These are phyloP conservation scores for Friedmanniomyces simplex DNA, from an alignment of 495 filamentous ascomycete species.

Conservation along the genomic window DNA sequence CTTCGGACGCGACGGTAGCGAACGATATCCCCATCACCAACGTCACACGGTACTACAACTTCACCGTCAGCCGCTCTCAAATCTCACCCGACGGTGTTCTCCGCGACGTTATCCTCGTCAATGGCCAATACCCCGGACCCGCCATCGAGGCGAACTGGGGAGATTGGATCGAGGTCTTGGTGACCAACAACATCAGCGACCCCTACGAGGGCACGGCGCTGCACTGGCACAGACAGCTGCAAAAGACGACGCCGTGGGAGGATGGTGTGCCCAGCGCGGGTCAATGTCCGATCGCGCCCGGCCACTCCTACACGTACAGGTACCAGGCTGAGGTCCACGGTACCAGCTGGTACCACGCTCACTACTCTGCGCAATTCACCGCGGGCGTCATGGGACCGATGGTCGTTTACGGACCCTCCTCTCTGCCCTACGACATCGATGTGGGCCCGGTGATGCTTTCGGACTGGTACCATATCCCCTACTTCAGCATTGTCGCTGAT, in stretches of 20 bases:
- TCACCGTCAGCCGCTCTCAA: constrained; percentile 40
- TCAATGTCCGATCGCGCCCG: constrained; percentile 25
- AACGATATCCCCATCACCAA: constrained; percentile 23
- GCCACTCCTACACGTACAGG: constrained; percentile 20
- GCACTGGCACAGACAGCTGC: constrained; percentile 24
- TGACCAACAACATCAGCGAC: constrained; percentile 18
- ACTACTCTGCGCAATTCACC: constrained; percentile 22
- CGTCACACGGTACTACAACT: constrained; percentile 41
- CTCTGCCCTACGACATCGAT: constrained; percentile 18
- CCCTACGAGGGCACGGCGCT: constrained; percentile 20
- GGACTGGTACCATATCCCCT: constrained; percentile 19
- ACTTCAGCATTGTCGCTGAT: constrained; percentile 15
- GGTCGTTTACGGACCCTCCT: constrained; percentile 21
- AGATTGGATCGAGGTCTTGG: constrained; percentile 21
- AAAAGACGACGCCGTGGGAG: constrained; percentile 15
- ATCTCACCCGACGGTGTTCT: constrained; percentile 41
- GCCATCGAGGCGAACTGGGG: constrained; percentile 24
- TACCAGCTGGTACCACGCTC: constrained; percentile 20
- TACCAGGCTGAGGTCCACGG: constrained; percentile 20
- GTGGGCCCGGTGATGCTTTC: constrained; percentile 17
- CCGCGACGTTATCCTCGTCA: constrained; percentile 34
- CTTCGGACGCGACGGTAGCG: constrained; percentile 7
- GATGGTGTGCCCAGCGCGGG: constrained; percentile 20
- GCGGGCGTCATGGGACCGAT: constrained; percentile 21
- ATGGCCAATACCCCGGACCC: constrained; percentile 29